Evolutionary conservation across 106 monocot species (phyloP), one percentile per base, ranked within the genome.

Genomic region (Phalaenopsis equestris): DNA sequence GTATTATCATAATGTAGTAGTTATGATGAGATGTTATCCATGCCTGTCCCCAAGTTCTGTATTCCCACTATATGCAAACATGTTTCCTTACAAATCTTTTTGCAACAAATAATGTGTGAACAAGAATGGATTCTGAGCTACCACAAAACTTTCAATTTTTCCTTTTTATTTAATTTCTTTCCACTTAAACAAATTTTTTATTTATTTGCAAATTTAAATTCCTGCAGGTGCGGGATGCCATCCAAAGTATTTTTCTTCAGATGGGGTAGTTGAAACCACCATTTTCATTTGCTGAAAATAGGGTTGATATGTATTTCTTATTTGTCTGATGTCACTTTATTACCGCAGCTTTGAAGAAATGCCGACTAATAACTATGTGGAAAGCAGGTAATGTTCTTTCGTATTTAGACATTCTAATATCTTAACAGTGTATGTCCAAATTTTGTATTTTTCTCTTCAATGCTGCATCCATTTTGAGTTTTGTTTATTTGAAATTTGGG

Each of bases 351-450:
- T 97, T 80, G 89, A 87, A 76, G 97, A 97, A 86, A 97, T 97
- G 97, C 94, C 97, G 77, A 97, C 97, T 76, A 96, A 96, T 76
- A 93, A 96, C 52, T 94, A 81, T 88, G 92, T 96, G 41, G 93
- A 96, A 81, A 96, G 93, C 91, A 96, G 92, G 95, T 96, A 88
- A 36, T 8, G 21, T 75, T 4, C 9, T 21, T 55, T 65, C 7
- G 0, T 30, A 30, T 30, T 30, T 30, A 30, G 30, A 30, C 30
- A 30, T 30, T 30, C 30, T 30, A 30, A 30, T 30, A 30, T 30
- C 0, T 30, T 30, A 30, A 30, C 30, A 30, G 30, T 30, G 30
- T 30, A 30, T 30, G 30, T 30, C 41, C 15, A 72, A 72, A 41
- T 3, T 41, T 4, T 41, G 39, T 72, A 72, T 38, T 3, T 36